Percentiles rank a stretch among this genome's conserved stretches.
These are phyloP conservation scores for Globisporangium rhizosaccharum DNA, from an alignment of 352 stramenopile species.

Conservation along the genomic window DNA sequence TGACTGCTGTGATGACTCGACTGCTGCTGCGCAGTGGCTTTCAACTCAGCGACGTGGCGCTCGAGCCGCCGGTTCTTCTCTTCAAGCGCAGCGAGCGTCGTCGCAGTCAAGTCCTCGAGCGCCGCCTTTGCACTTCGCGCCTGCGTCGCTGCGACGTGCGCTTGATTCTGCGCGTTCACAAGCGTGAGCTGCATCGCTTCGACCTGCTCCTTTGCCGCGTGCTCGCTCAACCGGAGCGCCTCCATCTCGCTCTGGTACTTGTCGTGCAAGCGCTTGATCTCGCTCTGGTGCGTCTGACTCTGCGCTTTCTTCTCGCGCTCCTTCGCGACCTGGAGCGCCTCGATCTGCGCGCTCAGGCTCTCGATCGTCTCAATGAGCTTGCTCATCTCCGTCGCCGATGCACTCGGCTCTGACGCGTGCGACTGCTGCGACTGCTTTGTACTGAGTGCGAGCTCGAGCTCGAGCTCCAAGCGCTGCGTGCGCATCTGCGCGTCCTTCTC, in stretches of 20 bases:
- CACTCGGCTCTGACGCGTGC: not conserved
- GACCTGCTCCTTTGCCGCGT: conserved; percentile 51
- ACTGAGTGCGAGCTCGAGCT: conserved; percentile 33
- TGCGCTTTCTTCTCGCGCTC: conserved; percentile 37
- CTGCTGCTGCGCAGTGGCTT: conserved; percentile 18
- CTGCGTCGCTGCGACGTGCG: conserved; percentile 44
- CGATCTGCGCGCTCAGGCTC: conserved; percentile 48
- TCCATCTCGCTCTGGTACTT: conserved; percentile 70
- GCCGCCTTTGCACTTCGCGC: conserved; percentile 39
- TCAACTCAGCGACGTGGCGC: conserved; percentile 41
- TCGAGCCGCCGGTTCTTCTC: conserved; percentile 64
- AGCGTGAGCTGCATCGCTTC: conserved; percentile 44
- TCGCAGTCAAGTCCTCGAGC: conserved; percentile 48
- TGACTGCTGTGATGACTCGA: conserved; percentile 3
- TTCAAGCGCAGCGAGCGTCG: conserved; percentile 43
- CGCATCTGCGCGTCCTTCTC: conserved; percentile 56
- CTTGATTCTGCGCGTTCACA: conserved; percentile 44
- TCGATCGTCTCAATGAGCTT: conserved; percentile 75
- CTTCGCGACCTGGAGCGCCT: conserved; percentile 32
- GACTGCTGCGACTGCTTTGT: conserved; percentile 22
- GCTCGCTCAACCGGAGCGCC: conserved; percentile 47
- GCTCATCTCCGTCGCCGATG: conserved; percentile 31
- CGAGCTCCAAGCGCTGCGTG: conserved; percentile 46
- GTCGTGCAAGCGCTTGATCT: conserved; percentile 58
- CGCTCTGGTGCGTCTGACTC: conserved; percentile 31